Evolutionary conservation across 1,139 yeast species (phyloP), one percentile per base, ranked within the genome.

Genomic region (Barnettozyma hawaiiensis): DNA sequence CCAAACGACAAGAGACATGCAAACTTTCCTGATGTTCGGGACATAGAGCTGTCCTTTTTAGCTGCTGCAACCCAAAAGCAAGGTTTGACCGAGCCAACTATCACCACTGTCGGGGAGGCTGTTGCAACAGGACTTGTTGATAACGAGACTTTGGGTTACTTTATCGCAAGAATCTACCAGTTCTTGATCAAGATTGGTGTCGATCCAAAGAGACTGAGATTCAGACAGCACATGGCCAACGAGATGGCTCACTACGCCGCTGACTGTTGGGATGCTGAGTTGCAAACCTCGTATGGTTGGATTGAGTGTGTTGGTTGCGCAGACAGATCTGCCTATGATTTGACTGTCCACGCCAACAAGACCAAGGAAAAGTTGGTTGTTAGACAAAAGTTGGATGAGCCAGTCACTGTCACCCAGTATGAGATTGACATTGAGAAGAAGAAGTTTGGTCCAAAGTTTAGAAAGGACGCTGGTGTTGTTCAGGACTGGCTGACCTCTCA

Each of bases 211-310:
- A 81, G 89, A 62, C 70, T 92, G 66, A 81, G 99, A 68, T 94
- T 94, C 78, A 85, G 99, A 75, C 98, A 94, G 72, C 99, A 94
- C 70, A 83, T 94, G 95, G 74, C 81, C 55, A 94, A 92, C 64
- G 99, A 94, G 72, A 94, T 94, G 99, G 99, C 99, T 21, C 99
- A 94, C 66, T 94, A 94, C 65, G 98, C 98, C 47, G 82, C 96
- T 54, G 99, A 94, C 70, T 94, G 99, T 74, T 94, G 99, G 99
- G 99, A 94, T 71, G 97, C 96, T 52, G 99, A 94, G 73, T 75
- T 94, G 58, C 82, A 85, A 59, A 84, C 96, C 34, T 85, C 96
- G 31, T 94, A 86, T 62, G 97, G 99, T 55, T 94, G 99, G 99
- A 85, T 94, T 58, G 99, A 94, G 71, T 92, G 98, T 80, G 97